Evolutionary conservation across 768 basidiomycete genomes (phyloP).

Genomic region (Agrocybe pediades): DNA sequence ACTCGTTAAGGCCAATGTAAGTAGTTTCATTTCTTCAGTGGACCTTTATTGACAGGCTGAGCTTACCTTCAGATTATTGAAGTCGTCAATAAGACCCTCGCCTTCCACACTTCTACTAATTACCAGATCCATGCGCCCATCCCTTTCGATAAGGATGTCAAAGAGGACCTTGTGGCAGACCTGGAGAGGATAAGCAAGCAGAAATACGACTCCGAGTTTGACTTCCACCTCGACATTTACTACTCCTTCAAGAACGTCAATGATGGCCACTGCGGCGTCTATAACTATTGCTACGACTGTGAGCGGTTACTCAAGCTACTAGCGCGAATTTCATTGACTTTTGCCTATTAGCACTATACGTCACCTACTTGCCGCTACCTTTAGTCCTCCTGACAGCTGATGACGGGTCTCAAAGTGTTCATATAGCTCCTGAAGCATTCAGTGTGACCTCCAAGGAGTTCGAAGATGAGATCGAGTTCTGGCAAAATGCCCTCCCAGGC

Average conservation of each 20-base stretch:
- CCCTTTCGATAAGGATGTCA: slow-evolving; percentile 56
- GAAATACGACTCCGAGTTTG: slow-evolving; percentile 51
- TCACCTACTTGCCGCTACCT: slow-evolving; percentile 52
- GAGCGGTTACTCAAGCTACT: slow-evolving; percentile 2
- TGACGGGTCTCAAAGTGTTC: slow-evolving; percentile 46
- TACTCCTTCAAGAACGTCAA: slow-evolving; percentile 54
- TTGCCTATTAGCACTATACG: slow-evolving; percentile 35
- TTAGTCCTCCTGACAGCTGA: slow-evolving; percentile 47
- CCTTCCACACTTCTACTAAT: slow-evolving; percentile 65
- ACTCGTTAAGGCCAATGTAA: slow-evolving; percentile 50
- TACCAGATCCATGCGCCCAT: slow-evolving; percentile 56
- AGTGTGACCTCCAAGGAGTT: slow-evolving; percentile 51
- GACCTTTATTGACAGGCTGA: slow-evolving; percentile 2
- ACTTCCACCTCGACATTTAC: slow-evolving; percentile 57
- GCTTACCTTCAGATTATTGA: slow-evolving; percentile 46
- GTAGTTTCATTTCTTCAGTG: too few species aligned
- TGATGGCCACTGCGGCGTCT: slow-evolving; percentile 54
- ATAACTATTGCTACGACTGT: slow-evolving; percentile 25
- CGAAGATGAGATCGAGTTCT: slow-evolving; percentile 49
- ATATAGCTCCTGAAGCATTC: slow-evolving; percentile 59
- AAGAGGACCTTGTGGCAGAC: slow-evolving; percentile 55
- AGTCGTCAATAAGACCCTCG: slow-evolving; percentile 56
- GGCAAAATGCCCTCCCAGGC: slow-evolving; percentile 54
- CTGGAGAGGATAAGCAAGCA: slow-evolving; percentile 46
- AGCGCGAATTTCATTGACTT: slow-evolving; percentile 2